phyloP scores from a whole-genome alignment of 2,329 filamentous ascomycete species.

The Cladosporium cucumerinum region DNA sequence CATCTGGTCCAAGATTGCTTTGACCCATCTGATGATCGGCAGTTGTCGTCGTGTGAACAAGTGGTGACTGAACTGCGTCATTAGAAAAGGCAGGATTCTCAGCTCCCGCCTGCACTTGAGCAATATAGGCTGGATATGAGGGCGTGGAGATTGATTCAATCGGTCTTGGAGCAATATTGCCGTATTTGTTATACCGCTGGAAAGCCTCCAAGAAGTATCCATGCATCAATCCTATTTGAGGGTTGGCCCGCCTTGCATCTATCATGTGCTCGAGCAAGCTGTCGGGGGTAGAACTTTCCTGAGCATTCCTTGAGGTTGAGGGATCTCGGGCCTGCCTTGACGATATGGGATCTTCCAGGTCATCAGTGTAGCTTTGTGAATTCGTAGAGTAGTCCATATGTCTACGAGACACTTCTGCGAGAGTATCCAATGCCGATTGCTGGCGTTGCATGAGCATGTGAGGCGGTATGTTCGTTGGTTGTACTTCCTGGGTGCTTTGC shows the following conservation, averaged over 20 bases:
- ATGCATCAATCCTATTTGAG: not conserved
- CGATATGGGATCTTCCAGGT: not conserved
- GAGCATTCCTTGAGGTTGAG: not conserved
- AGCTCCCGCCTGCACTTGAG: not conserved
- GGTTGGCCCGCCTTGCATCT: not conserved
- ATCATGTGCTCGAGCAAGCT: not conserved
- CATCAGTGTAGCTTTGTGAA: not conserved
- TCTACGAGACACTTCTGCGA: conserved; percentile 84
- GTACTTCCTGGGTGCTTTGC: not conserved
- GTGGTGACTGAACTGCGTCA: conserved; percentile 10
- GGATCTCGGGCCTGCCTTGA: not conserved
- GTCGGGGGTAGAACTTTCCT: not conserved
- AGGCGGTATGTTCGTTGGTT: not conserved
- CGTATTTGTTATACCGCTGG: not conserved
- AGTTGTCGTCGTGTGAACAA: conserved; percentile 23
- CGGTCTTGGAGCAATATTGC: not conserved
- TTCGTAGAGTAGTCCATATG: conserved; percentile 59
- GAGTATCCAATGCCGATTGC: conserved; percentile 78
- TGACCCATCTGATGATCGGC: conserved; percentile 19
- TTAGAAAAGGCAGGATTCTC: not conserved
- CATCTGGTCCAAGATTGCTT: not conserved
- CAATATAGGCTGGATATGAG: not conserved
- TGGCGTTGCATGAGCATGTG: conserved; percentile 39
- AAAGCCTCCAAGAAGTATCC: not conserved
- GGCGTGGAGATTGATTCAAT: not conserved